These are phyloP conservation scores for Leccinum pachyderme DNA, from an alignment of 1,284 basidiomycete genomes.

Conservation along the genomic window DNA sequence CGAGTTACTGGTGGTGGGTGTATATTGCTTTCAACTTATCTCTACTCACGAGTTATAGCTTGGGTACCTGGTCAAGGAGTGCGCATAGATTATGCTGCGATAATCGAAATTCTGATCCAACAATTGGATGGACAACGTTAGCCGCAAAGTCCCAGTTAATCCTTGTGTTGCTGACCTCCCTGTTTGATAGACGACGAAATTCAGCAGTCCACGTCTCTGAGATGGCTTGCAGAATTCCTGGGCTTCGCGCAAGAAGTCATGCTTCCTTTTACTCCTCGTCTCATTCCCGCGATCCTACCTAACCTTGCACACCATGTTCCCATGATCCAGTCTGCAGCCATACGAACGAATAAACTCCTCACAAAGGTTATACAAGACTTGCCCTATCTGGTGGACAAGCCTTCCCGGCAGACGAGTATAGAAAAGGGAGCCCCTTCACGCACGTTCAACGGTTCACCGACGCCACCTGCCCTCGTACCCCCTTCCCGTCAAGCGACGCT, in stretches of 20 bases:
- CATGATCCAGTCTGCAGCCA: conserved; percentile 87
- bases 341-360: conserved; percentile 84
- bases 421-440: conserved; percentile 33
- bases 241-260: conserved; percentile 88
- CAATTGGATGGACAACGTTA: conserved; percentile 85
- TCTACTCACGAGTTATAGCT: conserved; percentile 39
- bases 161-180: conserved; percentile 2
- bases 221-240: conserved; percentile 93
- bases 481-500: conserved; percentile 49
- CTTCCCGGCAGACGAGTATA: conserved; percentile 40
- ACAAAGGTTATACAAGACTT: conserved; percentile 84
- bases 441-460: conserved; percentile 48
- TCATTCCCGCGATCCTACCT: conserved; percentile 90
- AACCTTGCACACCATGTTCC: conserved; percentile 91
- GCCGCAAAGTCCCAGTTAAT: conserved; percentile 29
- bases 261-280: conserved; percentile 90
- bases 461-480: conserved; percentile 40
- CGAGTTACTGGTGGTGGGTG: conserved; percentile 61
- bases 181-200: conserved; percentile 74
- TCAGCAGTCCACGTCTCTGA: conserved; percentile 83
- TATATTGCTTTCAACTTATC: conserved; percentile 13
- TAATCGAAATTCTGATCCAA: conserved; percentile 92
- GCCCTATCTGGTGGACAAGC: conserved; percentile 63
- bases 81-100: conserved; percentile 85
- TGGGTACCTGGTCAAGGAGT: conserved; percentile 96